These are phyloP conservation scores for Amylostereum areolatum DNA, from an alignment of 1,284 basidiomycete genomes.

Conservation along the genomic window DNA sequence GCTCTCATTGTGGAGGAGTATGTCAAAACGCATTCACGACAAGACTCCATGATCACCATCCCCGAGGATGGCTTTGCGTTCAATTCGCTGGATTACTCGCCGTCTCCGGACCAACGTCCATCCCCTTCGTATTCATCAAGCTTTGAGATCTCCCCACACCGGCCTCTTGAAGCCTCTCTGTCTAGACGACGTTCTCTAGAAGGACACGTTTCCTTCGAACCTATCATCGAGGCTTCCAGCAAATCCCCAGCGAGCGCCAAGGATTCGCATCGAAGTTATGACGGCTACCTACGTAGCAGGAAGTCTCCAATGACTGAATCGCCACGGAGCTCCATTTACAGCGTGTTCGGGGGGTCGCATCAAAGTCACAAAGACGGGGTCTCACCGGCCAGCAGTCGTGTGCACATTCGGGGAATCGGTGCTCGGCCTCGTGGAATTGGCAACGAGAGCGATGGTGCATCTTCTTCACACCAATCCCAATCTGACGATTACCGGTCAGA, in stretches of 20 bases:
- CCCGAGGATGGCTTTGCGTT: conserved; percentile 28
- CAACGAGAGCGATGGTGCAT: conserved; percentile 39
- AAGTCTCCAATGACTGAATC: conserved; percentile 26
- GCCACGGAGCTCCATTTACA: conserved; percentile 26
- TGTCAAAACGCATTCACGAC: conserved; percentile 30
- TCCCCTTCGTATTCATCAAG: conserved; percentile 24
- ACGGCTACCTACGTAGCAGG: conserved; percentile 35
- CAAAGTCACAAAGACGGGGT: conserved; percentile 24
- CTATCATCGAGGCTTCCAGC: conserved; percentile 22
- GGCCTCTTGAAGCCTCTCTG: conserved; percentile 36
- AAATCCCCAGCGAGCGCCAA: conserved; percentile 31
- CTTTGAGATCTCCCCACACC: conserved; percentile 20
- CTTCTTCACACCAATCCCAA: conserved; percentile 43
- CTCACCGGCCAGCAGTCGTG: conserved; percentile 37
- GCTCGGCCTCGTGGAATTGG: conserved; percentile 29
- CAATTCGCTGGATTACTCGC: conserved; percentile 13
- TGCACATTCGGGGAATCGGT: conserved; percentile 33
- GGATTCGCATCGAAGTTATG: conserved; percentile 36
- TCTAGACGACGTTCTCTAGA: conserved; percentile 38
- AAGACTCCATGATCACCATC: conserved; percentile 38
- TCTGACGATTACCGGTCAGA: conserved; percentile 36
- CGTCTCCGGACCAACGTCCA: conserved; percentile 20
- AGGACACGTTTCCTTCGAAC: conserved; percentile 35
- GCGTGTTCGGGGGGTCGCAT: conserved; percentile 31
- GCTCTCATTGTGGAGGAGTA: conserved; percentile 66